phyloP scores from a whole-genome alignment of 2,329 filamentous ascomycete species.

The Dothidotthia symphoricarpi region DNA sequence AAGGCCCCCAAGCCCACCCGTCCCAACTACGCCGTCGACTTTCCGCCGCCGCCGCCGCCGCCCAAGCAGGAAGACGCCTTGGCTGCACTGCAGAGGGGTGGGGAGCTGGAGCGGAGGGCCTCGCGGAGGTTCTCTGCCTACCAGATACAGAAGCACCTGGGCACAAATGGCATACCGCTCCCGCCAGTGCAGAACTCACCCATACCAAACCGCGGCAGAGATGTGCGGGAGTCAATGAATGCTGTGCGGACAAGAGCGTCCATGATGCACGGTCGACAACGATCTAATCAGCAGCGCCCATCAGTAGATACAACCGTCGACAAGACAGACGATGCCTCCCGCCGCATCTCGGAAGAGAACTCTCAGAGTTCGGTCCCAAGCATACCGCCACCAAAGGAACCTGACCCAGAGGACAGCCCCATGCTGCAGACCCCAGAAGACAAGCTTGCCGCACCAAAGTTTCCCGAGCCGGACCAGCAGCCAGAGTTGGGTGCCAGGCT shows the following conservation, averaged over 20 bases:
- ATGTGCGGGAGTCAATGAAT: slow-evolving; percentile 80
- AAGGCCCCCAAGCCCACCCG: slow-evolving; percentile 33
- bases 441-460: slow-evolving; percentile 51
- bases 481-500: slow-evolving; percentile 37
- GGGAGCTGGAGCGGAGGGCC: slow-evolving; percentile 86
- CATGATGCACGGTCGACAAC: slow-evolving; percentile 52
- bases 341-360: slow-evolving; percentile 64
- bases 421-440: slow-evolving; percentile 63
- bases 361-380: slow-evolving; percentile 40
- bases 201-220: slow-evolving; percentile 79
- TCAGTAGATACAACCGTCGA: slow-evolving; percentile 61
- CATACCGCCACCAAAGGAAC: slow-evolving; percentile 36
- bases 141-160: slow-evolving; percentile 92
- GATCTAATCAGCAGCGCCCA: slow-evolving; percentile 49
- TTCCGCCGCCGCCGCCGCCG: slow-evolving; percentile 74
- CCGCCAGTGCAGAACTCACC: slow-evolving; percentile 75
- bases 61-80: slow-evolving; percentile 86
- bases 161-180: slow-evolving; percentile 80
- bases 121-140: slow-evolving; percentile 94
- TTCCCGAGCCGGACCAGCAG: slow-evolving; percentile 29
- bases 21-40: slow-evolving; percentile 51
- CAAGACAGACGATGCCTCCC: slow-evolving; percentile 47
- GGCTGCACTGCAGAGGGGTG: slow-evolving; percentile 84
- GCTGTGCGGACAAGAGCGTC: slow-evolving; percentile 63
- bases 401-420: slow-evolving; percentile 33